A percentile compares a stretch with the other conserved stretches of the same genome.
phyloP scores from a whole-genome alignment of 495 filamentous ascomycete species.

The Aspergillus asperescens region DNA sequence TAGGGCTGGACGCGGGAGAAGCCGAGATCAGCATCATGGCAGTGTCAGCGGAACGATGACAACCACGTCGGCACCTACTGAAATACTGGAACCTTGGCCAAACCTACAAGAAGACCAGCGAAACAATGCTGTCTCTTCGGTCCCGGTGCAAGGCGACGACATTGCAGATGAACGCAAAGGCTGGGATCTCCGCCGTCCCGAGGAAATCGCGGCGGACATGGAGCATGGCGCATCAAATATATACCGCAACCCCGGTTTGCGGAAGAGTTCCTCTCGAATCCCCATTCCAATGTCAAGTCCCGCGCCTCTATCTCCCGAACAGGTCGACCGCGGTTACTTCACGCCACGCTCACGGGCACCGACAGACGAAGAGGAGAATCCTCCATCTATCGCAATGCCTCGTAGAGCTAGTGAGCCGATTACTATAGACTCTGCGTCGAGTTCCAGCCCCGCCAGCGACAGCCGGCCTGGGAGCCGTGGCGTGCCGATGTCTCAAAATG shows the following conservation, averaged over 20 bases:
- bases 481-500: conserved; percentile 13
- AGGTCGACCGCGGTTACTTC: conserved; percentile 64
- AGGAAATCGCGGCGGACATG: conserved; percentile 73
- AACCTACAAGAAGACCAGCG: conserved; percentile 37
- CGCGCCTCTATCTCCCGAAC: conserved; percentile 62
- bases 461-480: conserved; percentile 45
- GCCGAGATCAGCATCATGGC: conserved; percentile 43
- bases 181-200: conserved; percentile 73
- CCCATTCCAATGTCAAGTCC: conserved; percentile 75
- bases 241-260: conserved; percentile 39
- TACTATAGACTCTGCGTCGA: conserved; percentile 50
- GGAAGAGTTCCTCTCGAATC: conserved; percentile 66
- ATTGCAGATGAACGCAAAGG: conserved; percentile 32
- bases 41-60: conserved; percentile 25
- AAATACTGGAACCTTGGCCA: conserved; percentile 38
- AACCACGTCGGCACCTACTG: conserved; percentile 27
- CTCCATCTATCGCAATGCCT: conserved; percentile 51
- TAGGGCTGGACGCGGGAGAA: conserved; percentile 49
- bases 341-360: conserved; percentile 56
- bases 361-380: conserved; percentile 56
- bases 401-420: conserved; percentile 70
- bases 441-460: conserved; percentile 41
- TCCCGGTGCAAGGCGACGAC: conserved; percentile 35
- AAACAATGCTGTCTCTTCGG: conserved; percentile 42
- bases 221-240: conserved; percentile 42